Base-by-base conservation (phyloP, 2,329 filamentous ascomycete species). In the Aspergillus sp. region DNA sequence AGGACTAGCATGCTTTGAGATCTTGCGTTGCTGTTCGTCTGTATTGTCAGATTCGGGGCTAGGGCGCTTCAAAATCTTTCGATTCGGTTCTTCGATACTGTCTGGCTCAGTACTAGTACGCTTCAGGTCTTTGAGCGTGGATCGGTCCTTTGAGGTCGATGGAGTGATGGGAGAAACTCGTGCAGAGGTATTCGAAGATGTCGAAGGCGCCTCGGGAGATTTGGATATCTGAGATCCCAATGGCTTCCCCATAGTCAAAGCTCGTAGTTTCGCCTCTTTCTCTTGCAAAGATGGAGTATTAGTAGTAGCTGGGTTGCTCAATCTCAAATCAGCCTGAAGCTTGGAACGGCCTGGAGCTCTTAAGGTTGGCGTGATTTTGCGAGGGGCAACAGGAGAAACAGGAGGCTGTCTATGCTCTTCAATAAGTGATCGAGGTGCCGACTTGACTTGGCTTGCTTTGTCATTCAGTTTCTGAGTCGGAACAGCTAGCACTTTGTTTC, bases 391-490 rank as follows among this genome's bases (percentile, higher is more conserved):
- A 35, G 50, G 34, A 4, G 50, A 50, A 41, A 61, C 56, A 28
- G 50, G 33, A 12, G 60, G 59, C 5, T 56, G 61, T 19, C 64
- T 64, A 45, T 69, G 66, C 35, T 65, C 64, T 49, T 73, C 68
- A n/a, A 73, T 59, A 26, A 73, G 57, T 6, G 63, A 63, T 19
- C 59, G 59, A 3, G 70, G 70, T 5, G 70, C 69, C 42, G 62
- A 62, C 19, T 52, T 64, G 10, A 73, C 60, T 33, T 62, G 61
- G 2, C 64, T 64, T 2, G 67, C 66, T 47, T 59, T 61, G 43
- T 57, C 67, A 39, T 63, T 66, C 27, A 73, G 54, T 41, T 67
- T 60, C 49, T 72, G 66, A 3, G 66, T 73, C 19, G 71, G 71
- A 29, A 66, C 57, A 2, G 64, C 60, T 8, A 71, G 51, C 1